A percentile compares a stretch with the other conserved stretches of the same genome.
Evolutionary conservation across 768 basidiomycete species (phyloP).

Genomic region (Kwoniella bestiolae): DNA sequence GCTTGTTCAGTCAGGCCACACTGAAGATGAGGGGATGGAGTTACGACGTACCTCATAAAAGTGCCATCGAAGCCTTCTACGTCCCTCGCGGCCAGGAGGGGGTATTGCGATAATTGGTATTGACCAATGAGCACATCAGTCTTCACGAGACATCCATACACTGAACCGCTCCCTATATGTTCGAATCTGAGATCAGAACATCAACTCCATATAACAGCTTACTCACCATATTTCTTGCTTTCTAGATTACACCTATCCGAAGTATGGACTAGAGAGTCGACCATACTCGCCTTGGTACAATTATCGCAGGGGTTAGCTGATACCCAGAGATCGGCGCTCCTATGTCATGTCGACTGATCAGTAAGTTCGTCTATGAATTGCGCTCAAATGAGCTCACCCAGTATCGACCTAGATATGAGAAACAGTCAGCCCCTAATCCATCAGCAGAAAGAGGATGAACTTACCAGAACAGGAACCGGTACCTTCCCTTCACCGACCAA

Average conservation of each 20-base stretch:
- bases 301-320: constrained; percentile 7
- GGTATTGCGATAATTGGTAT: constrained; percentile 1
- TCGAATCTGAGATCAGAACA: neutral
- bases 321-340: constrained; percentile 16
- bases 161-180: constrained; percentile 3
- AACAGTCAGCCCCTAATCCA: neutral
- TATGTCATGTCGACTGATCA: neutral
- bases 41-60: constrained; percentile 6
- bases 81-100: constrained; percentile 1
- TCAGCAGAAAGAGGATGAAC: neutral
- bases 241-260: constrained; percentile 3
- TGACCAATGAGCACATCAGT: constrained; percentile 12
- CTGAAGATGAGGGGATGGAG: neutral
- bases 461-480: constrained; percentile 11
- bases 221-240: constrained; percentile 11
- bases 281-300: constrained; percentile 1
- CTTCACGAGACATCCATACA: constrained; percentile 10
- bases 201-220: neutral
- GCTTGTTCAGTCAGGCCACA: neutral
- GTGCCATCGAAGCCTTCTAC: constrained; percentile 11
- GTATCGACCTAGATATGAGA: constrained; percentile 10
- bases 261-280: neutral
- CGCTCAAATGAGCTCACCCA: constrained; percentile 8
- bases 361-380: neutral
- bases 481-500: neutral